Evolutionary conservation across 1,139 yeast genomes (phyloP), one percentile per base, ranked within the genome.

Genomic region (Arxiozyma slooffiae): DNA sequence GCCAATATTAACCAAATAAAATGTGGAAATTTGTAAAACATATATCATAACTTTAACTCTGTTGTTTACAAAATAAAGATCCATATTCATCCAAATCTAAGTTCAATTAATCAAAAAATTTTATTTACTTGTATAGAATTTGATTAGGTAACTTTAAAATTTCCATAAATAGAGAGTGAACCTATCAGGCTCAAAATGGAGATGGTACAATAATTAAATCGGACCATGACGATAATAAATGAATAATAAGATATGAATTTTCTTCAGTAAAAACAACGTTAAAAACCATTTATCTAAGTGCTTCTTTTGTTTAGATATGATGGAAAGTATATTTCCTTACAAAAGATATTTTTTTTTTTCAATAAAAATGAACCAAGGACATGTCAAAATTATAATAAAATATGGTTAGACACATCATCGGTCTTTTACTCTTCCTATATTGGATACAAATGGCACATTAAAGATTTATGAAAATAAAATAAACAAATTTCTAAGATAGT

Each of bases 31-130:
- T 67, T 84, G 46, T 89, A 84, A 69, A 89, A 89, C 62, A 68
- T 89, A 5, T 87, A 84, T 69, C 95, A 90, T 60, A 87, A 90
- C 0, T 82, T 94, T 59, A 97, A 89, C 62, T 95, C 96, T 0
- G 82, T 89, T 26, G 90, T 94, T 0, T 87, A 88, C 63, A 71
- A 97, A 51, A 69, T 88, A 53, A 97, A 89, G 63, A 97, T 97
- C 1, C 69, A 89, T 52, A 76, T 88, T 4, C 73, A 76, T 44
- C 74, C 80, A 3, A 64, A 69, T 16, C 76, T 84, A 59, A 73
- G 84, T 0, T 66, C 73, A 8, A 71, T 78, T 57, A 77, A 78
- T 57, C 89, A 95, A 0, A 81, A 59, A 4, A 55, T 54, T 44
- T 48, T 64, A 18, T 60, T 60, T 6, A 65, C 60, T 51, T 59